phyloP scores from a whole-genome alignment of 108 stramenopile species.

The Skeletonema costatum region DNA sequence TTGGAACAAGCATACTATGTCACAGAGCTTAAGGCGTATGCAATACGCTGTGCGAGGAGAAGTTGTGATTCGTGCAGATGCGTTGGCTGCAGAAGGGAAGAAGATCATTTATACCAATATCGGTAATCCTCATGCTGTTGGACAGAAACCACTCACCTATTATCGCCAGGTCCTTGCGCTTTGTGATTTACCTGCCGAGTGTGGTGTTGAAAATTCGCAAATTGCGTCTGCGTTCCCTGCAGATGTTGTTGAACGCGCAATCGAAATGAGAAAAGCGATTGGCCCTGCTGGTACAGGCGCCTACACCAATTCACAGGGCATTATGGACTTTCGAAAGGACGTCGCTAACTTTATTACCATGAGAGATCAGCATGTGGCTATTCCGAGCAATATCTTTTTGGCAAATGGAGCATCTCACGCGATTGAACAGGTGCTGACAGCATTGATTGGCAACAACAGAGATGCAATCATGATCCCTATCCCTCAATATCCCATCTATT shows the following conservation, averaged over 20 bases:
- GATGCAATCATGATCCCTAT: conserved; percentile 94
- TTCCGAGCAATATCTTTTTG: conserved; percentile 87
- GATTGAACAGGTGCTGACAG: conserved; percentile 77
- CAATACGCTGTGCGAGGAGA: conserved; percentile 84
- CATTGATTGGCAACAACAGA: conserved; percentile 71
- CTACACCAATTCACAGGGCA: conserved; percentile 81
- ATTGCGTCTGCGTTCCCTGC: conserved; percentile 57
- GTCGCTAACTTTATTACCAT: conserved; percentile 61
- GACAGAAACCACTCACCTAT: conserved; percentile 88
- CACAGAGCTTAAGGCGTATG: conserved; percentile 71
- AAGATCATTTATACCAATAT: conserved; percentile 87
- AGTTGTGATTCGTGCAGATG: conserved; percentile 76
- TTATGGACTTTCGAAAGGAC: conserved; percentile 70
- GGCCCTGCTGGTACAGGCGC: conserved; percentile 77
- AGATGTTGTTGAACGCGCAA: conserved; percentile 72
- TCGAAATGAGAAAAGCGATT: conserved; percentile 64
- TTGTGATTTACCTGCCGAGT: conserved; percentile 80
- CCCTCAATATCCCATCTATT: conserved; percentile 97
- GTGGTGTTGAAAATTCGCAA: conserved; percentile 65
- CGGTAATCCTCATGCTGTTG: conserved; percentile 95
- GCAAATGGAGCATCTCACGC: conserved; percentile 92
- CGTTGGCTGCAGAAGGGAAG: conserved; percentile 63
- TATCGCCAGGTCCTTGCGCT: conserved; percentile 88
- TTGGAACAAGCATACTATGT: conserved; percentile 79
- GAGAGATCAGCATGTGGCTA: conserved; percentile 75